These are phyloP conservation scores for Hemerocallis citrina DNA, from an alignment of 106 monocot species.

Conservation along the genomic window DNA sequence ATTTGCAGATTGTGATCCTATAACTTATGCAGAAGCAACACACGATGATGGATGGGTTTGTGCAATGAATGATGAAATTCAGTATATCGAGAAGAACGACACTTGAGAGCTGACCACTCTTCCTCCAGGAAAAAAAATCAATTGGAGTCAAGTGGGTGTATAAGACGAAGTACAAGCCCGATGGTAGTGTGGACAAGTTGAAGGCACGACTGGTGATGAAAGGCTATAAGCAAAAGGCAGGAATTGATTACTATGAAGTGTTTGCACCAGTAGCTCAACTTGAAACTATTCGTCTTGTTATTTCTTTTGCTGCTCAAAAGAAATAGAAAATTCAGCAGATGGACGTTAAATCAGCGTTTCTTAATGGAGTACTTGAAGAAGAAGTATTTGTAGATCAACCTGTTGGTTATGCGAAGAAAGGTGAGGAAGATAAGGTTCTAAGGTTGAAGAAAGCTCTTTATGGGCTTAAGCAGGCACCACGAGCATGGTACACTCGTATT, in stretches of 20 bases:
- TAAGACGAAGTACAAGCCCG: neutral
- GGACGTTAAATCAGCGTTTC: constrained; percentile 14
- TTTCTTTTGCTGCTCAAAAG: neutral
- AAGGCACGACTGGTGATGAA: neutral
- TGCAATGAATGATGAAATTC: neutral
- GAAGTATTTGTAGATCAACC: constrained; percentile 3
- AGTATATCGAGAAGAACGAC: neutral
- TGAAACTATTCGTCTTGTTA: constrained; percentile 6
- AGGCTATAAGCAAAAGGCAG: constrained; percentile 3
- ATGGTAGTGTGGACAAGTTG: neutral
- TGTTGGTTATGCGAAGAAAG: constrained; percentile 1
- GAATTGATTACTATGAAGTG: neutral
- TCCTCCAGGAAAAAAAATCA: neutral
- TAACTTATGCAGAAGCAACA: neutral
- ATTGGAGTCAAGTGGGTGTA: constrained; percentile 6
- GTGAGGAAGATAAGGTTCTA: neutral
- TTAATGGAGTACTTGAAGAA: constrained; percentile 2
- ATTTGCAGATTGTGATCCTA: neutral
- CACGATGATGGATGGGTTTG: neutral
- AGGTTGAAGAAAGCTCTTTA: constrained; percentile 9
- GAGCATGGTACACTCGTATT: constrained; percentile 7
- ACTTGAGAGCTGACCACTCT: neutral
- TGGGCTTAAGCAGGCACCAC: constrained; percentile 4
- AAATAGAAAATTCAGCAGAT: neutral
- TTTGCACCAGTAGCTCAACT: constrained; percentile 2